Base-by-base conservation (phyloP, 176 grass and related monocot species). In the Lolium rigidum region DNA sequence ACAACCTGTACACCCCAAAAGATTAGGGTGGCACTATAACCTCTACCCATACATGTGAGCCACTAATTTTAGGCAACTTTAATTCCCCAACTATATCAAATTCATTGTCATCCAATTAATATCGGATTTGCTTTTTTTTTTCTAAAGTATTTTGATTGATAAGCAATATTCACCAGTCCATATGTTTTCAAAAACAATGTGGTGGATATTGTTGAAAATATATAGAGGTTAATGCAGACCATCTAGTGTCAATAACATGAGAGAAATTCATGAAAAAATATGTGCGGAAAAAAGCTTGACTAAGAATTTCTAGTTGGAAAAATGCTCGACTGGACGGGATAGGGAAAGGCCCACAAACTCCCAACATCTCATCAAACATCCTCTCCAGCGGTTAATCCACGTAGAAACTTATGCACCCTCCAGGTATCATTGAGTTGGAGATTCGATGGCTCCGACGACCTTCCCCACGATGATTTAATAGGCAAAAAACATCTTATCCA, bases 271-370 rank as follows among this genome's bases (percentile, higher is more conserved):
- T 68, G 6, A n/a, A 76, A 7, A 6, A 62, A 31, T 84, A 43
- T 26, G 0, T 13, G 70, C 24, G 70, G 78, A 89, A 86, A 50
- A 85, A 82, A 82, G 0, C 28, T 77, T 89, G 78, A 89, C 78
- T n/a, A 25, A 22, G 38, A 80, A 76, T 39, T 69, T 0, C 1
- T 25, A 37, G 1, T 0, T 81, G 60, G 60, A 61, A 82, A 69
- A 89, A 86, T 2, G 14, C 50, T 77, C 52, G 83, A 85, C 77
- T 5, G 60, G 18, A 51, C 0, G 20, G 28, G 28, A 38, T 7
- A 3, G 6, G 69, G 9, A 9, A 9, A 47, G 14, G 37, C 4
- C 18, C 15, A 47, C 16, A 18, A 9, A 54, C 24, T 39, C 8
- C 10, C 9, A 2, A 44, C 52, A 73, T 22, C 46, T 43, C 46